These are phyloP conservation scores for Fragaria iinumae DNA, from an alignment of 306 rosid genomes.

Conservation along the genomic window DNA sequence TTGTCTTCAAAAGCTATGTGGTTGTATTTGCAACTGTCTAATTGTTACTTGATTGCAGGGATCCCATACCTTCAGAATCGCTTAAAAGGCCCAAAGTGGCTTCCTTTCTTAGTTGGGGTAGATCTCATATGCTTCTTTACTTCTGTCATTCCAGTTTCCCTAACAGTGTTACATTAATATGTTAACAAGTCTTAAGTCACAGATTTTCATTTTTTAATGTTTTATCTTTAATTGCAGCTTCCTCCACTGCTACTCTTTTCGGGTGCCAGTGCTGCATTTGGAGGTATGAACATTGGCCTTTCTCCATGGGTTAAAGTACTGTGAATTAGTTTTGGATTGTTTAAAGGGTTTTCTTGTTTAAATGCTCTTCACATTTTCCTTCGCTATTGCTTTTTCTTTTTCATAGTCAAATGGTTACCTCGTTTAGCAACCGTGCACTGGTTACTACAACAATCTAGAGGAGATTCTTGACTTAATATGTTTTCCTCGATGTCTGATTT, in stretches of 20 bases:
- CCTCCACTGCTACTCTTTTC: conserved; percentile 80
- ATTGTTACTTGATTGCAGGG: conserved; percentile 49
- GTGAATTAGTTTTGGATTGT: background rate
- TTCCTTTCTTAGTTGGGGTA: conserved; percentile 90
- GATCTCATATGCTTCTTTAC: conserved; percentile 13
- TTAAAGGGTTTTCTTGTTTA: too few relatives aligned
- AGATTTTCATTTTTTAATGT: conserved; percentile 4
- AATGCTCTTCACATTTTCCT: background rate
- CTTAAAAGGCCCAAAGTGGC: conserved; percentile 95
- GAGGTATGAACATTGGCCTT: conserved; percentile 48
- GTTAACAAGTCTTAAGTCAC: conserved; percentile 17
- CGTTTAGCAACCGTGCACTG: background rate
- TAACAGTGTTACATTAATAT: conserved; percentile 13
- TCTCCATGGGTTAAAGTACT: background rate
- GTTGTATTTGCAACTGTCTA: conserved; percentile 22
- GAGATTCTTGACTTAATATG: background rate
- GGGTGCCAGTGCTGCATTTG: conserved; percentile 83
- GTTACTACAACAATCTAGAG: background rate
- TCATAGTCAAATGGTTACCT: background rate
- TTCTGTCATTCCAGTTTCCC: conserved; percentile 6
- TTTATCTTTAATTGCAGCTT: conserved; percentile 37
- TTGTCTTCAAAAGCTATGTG: background rate
- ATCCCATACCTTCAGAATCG: conserved; percentile 74
- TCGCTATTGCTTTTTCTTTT: background rate
- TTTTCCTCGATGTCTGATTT: background rate